Percentiles rank a stretch among this genome's conserved stretches.
Evolutionary conservation across 257 asterid species (phyloP).

Genomic region (Ophiorrhiza pumila): DNA sequence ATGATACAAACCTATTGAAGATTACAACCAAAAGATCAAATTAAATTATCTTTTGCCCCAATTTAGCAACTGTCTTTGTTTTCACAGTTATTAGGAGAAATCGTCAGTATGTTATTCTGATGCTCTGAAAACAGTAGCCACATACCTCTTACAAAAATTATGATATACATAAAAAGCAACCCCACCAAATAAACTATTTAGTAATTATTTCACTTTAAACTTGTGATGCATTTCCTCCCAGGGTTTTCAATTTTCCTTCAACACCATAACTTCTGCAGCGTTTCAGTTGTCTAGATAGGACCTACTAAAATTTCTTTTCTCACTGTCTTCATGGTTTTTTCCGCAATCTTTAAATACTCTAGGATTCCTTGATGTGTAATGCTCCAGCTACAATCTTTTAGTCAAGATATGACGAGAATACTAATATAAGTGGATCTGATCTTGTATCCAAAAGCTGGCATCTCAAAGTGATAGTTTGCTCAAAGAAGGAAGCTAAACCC

Average conservation of each 20-base stretch:
- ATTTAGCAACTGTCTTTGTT: background rate
- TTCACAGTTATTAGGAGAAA: background rate
- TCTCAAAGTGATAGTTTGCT: background rate
- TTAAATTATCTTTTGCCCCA: background rate
- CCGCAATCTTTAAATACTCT: background rate
- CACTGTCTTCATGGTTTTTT: background rate
- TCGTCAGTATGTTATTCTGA: background rate
- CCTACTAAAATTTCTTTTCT: background rate
- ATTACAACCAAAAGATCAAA: constrained; percentile 19
- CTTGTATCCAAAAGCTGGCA: background rate
- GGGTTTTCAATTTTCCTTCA: background rate
- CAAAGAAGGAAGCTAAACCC: background rate
- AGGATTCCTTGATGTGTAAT: background rate
- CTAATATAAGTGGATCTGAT: background rate
- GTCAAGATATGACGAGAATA: background rate
- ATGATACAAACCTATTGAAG: constrained; percentile 76
- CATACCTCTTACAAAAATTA: background rate
- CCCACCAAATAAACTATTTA: background rate
- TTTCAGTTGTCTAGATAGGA: background rate
- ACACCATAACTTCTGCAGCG: background rate
- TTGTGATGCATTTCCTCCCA: background rate
- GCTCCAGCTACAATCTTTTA: background rate
- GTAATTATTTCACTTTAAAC: background rate
- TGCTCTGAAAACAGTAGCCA: background rate
- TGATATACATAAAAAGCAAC: background rate